Evolutionary conservation across 2,329 filamentous ascomycete genomes (phyloP), one percentile per base, ranked within the genome.

Genomic region (Neophaeococcomyces aloes): DNA sequence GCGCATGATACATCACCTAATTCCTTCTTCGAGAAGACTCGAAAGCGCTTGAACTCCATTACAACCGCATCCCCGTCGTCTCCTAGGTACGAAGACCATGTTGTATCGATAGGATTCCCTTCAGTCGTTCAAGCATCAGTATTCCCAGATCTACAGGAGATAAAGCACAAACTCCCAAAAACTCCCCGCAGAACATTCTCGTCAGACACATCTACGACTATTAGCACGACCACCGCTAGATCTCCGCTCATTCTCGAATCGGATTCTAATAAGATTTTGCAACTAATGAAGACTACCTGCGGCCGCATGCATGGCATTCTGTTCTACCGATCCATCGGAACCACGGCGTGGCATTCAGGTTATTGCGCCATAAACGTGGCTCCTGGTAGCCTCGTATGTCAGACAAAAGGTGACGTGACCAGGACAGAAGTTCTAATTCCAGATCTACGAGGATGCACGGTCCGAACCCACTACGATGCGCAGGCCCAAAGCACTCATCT

Each of bases 311-410:
- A 71, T 54, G 68, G 68, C 19, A 70, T 71, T 38, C 61, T 71
- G n/a, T 71, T 66, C 30, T 71, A 71, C 53, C 62, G 68, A 38
- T 64, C 61, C 8, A 57, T 65, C 18, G 58, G 61, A 19, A 63
- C 60, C 21, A 59, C 59, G 29, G 55, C 66, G 34, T 71, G 68
- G 68, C 66, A 66, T 29, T 70, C 67, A 8, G 68, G 68, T 23
- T 71, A 70, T 47, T 71, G 68, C 54, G 67, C 68, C 14, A 71
- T 71, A 47, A 71, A 71, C 48, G 68, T 71, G 42, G 66, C 67
- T 21, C 65, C 65, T 7, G 68, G 68, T 32, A 70, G 66, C 53
- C 53, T 71, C 25, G 70, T 71, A 29, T 71, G 69, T 47, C 68
- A 71, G 51, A 66, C 66, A 2, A 70, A 70, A 51, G 68, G 68